These are phyloP conservation scores for Podaxis carcinomalis DNA, from an alignment of 768 basidiomycete genomes.

Conservation along the genomic window DNA sequence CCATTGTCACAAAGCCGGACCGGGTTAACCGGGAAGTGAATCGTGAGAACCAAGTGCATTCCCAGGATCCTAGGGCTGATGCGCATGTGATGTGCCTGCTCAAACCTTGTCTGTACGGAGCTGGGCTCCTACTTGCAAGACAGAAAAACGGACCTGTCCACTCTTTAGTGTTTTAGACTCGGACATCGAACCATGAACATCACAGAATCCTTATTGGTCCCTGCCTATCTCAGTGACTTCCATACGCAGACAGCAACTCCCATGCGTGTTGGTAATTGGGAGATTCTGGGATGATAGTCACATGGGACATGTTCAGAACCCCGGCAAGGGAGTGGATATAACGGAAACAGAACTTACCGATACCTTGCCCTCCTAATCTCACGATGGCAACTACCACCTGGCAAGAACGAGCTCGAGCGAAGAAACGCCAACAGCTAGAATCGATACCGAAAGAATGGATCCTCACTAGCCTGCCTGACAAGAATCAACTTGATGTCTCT, in stretches of 20 bases:
- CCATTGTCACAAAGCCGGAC: too few species aligned
- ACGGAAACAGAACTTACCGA: neutral
- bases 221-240: neutral
- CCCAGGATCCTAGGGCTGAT: too few species aligned
- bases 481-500: conserved; percentile 47
- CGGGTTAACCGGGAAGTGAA: too few species aligned
- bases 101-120: too few species aligned
- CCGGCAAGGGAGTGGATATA: neutral
- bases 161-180: too few species aligned
- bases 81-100: too few species aligned
- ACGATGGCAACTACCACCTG: conserved; percentile 33
- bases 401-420: conserved; percentile 50
- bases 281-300: neutral
- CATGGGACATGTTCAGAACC: neutral
- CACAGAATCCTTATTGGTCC: too few species aligned
- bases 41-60: too few species aligned
- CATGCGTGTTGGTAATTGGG: neutral
- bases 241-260: neutral
- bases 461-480: conserved; percentile 39
- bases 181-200: too few species aligned
- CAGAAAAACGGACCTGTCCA: too few species aligned
- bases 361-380: neutral
- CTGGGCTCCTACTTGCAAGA: too few species aligned
- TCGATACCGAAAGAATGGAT: conserved; percentile 66
- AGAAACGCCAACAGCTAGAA: conserved; percentile 46